phyloP scores from a whole-genome alignment of 2,329 filamentous ascomycete species.

The Colletotrichum sp. region DNA sequence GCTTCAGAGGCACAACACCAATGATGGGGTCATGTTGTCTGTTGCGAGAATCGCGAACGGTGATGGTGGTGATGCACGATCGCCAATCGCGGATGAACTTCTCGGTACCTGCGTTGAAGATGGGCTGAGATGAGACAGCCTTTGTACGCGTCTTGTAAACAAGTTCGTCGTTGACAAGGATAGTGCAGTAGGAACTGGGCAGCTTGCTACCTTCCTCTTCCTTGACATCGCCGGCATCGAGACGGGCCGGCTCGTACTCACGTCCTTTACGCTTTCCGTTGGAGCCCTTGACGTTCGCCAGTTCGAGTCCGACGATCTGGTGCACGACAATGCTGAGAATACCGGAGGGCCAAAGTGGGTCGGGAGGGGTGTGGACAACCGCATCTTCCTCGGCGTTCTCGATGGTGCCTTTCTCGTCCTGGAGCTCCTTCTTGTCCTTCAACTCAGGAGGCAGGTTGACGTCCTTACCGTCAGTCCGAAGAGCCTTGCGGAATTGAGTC shows the following conservation, averaged over 20 bases:
- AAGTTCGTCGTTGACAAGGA: constrained; percentile 86
- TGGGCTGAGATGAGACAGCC: constrained; percentile 91
- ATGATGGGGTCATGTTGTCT: constrained; percentile 94
- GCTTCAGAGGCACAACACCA: constrained; percentile 86
- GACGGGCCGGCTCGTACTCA: constrained; percentile 88
- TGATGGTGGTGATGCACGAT: constrained; percentile 83
- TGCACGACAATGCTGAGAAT: constrained; percentile 87
- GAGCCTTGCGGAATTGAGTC: constrained; percentile 81
- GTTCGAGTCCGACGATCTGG: constrained; percentile 92
- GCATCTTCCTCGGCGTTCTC: constrained; percentile 80
- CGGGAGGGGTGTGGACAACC: constrained; percentile 87
- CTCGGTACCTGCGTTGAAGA: constrained; percentile 96
- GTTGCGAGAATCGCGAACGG: constrained; percentile 87
- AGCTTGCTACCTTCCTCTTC: constrained; percentile 82
- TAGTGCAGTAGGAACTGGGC: constrained; percentile 93
- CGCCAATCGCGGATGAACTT: constrained; percentile 94
- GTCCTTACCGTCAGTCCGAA: constrained; percentile 88
- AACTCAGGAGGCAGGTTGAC: constrained; percentile 76
- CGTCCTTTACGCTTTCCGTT: constrained; percentile 80
- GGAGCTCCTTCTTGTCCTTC: constrained; percentile 75
- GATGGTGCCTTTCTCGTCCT: constrained; percentile 85
- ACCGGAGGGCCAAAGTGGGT: constrained; percentile 95
- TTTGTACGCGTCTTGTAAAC: constrained; percentile 95
- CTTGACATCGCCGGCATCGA: constrained; percentile 80
- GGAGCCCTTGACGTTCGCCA: constrained; percentile 90